phyloP scores from a whole-genome alignment of 2,329 filamentous ascomycete species.

The Claviceps sp. region DNA sequence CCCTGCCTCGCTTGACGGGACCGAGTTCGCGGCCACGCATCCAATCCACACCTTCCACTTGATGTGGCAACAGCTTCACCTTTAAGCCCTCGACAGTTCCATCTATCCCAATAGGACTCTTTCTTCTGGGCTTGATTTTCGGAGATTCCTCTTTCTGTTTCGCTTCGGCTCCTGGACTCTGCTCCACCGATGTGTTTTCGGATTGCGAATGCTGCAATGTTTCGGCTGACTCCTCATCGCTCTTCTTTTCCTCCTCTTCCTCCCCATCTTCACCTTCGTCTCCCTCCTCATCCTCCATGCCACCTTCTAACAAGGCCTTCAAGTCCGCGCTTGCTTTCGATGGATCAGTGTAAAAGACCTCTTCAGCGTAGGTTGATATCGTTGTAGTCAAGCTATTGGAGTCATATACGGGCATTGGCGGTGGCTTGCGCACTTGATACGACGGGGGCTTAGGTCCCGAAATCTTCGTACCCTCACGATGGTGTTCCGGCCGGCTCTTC shows the following conservation, averaged over 20 bases:
- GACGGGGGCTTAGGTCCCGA: slow-evolving; percentile 33
- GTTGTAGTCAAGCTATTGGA: slow-evolving; percentile 17
- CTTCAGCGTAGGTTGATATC: slow-evolving; percentile 21
- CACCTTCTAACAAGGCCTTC: slow-evolving; percentile 70
- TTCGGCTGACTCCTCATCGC: not conserved
- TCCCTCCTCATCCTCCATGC: slow-evolving; percentile 51
- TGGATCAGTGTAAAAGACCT: slow-evolving; percentile 53
- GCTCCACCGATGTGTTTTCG: slow-evolving; percentile 2
- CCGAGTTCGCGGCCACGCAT: slow-evolving; percentile 89
- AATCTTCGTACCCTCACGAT: slow-evolving; percentile 32
- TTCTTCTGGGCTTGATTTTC: slow-evolving; percentile 9
- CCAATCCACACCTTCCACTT: slow-evolving; percentile 88
- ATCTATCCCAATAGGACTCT: slow-evolving; percentile 25
- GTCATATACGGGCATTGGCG: slow-evolving; percentile 34
- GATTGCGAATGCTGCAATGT: not conserved
- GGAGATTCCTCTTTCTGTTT: not conserved
- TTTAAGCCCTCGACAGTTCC: slow-evolving; percentile 61
- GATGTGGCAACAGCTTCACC: slow-evolving; percentile 82
- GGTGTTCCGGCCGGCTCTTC: slow-evolving; percentile 43
- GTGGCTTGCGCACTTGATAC: slow-evolving; percentile 32
- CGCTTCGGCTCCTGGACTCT: slow-evolving; percentile 10
- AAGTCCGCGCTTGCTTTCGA: slow-evolving; percentile 61
- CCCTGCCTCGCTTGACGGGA: slow-evolving; percentile 62
- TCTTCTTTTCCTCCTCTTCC: not conserved
- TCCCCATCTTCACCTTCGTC: not conserved